Base-by-base conservation (phyloP, 2,329 filamentous ascomycete species). In the Curvularia sp. region DNA sequence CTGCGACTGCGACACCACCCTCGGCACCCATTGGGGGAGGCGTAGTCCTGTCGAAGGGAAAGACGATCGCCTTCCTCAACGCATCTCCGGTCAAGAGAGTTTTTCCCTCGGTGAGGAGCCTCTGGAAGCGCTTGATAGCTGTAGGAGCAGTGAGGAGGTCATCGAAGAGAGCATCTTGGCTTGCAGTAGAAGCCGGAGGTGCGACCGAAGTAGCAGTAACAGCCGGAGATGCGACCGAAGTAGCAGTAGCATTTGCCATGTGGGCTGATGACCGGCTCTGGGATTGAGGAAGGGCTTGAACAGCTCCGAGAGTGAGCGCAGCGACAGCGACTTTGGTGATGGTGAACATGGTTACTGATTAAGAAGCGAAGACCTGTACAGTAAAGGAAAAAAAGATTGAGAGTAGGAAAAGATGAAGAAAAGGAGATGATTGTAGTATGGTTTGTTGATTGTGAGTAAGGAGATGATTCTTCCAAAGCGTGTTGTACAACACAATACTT, bases 11-110 rank as follows among this genome's bases (percentile, higher is more conserved):
- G 15, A 62, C 65, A 15, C 70, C 71, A 43, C 71, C 89, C 75
- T 90, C 89, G 63, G 84, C 87, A 50, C 84, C 79, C 13, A 76
- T 36, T 9, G 74, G 59, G 10, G 80, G 77, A 15, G 61, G 58
- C 18, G 80, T 79, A 59, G 75, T 70, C 61, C 75, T 70, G 62
- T 85, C 75, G 66, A 83, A 82, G 72, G 83, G 83, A 83, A 92
- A 93, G 73, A 88, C 90, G 78, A 89, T 85, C 70, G 68, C 43
- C 12, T 69, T 65, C 46, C 65, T 67, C 27, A 80, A 63, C 4
- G 65, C 69, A 2, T 75, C 70, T 12, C 61, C 68, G 5, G 68
- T 63, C 42, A 78, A 68, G 8, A 79, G 70, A 58, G 38, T 68
- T 52, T 48, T 23, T 28, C 74, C 73, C 10, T 68, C 55, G 25